These are phyloP conservation scores for Vigna nakashimae DNA, from an alignment of 306 rosid genomes.

Conservation along the genomic window DNA sequence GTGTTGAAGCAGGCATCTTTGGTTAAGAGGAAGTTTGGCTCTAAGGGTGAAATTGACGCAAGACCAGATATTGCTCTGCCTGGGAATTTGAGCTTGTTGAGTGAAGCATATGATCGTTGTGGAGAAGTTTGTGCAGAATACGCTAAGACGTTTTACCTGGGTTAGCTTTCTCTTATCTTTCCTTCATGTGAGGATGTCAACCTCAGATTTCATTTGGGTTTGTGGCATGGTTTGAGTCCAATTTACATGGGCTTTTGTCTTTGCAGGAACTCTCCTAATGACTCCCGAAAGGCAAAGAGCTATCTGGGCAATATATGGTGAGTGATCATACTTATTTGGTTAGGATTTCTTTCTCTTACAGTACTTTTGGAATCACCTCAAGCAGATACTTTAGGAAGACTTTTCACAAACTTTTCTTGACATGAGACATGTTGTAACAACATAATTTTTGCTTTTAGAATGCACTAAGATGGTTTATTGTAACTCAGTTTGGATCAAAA, in stretches of 20 bases:
- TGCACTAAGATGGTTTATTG: neutral
- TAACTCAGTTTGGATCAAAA: neutral
- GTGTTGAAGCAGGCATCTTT: conserved; percentile 79
- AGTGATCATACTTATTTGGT: conserved; percentile 46
- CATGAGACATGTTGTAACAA: neutral
- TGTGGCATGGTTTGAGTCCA: conserved; percentile 35
- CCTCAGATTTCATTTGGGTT: conserved; percentile 31
- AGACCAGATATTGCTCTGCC: conserved; percentile 69
- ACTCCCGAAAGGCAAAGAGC: conserved; percentile 84
- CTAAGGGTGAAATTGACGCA: conserved; percentile 57
- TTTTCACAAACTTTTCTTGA: neutral
- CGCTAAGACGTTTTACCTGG: conserved; percentile 69
- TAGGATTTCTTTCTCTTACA: conserved; percentile 22
- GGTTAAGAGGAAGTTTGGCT: conserved; percentile 64
- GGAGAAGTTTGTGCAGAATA: conserved; percentile 70
- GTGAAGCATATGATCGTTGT: conserved; percentile 68
- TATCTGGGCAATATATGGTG: conserved; percentile 93
- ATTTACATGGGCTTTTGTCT: conserved; percentile 35
- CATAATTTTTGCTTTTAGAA: neutral
- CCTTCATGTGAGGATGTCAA: conserved; percentile 51
- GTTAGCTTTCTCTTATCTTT: conserved; percentile 61
- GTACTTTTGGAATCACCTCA: neutral
- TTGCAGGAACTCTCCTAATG: conserved; percentile 83
- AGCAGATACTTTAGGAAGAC: conserved; percentile 19
- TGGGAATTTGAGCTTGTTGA: conserved; percentile 67